phyloP scores from a whole-genome alignment of 768 basidiomycete species.

The Lentinus brumalis region DNA sequence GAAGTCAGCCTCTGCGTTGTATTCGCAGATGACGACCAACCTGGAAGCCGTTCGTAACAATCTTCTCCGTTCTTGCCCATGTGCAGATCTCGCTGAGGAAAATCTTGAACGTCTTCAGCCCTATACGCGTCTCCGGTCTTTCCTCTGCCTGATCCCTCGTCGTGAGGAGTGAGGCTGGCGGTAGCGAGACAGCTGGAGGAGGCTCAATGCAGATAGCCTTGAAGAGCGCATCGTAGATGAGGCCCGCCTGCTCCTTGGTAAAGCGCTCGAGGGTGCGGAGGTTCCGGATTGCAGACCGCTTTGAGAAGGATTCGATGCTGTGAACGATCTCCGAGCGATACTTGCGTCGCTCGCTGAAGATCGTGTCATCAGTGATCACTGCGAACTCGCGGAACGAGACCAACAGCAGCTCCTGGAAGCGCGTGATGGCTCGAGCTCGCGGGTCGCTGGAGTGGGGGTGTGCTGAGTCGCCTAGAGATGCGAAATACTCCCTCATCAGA shows the following conservation, averaged over 20 bases:
- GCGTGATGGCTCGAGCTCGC: constrained; percentile 88
- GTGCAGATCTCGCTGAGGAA: constrained; percentile 93
- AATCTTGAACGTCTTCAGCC: constrained; percentile 78
- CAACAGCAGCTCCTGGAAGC: constrained; percentile 95
- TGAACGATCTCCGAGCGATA: constrained; percentile 90
- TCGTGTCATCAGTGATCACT: constrained; percentile 93
- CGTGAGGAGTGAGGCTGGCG: constrained; percentile 52
- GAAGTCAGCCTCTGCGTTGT: background rate
- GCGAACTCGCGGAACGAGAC: constrained; percentile 98
- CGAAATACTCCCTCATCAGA: constrained; percentile 94
- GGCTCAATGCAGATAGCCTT: constrained; percentile 80
- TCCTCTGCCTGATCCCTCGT: constrained; percentile 64
- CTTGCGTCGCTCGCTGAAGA: constrained; percentile 79
- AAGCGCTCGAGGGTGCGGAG: constrained; percentile 79
- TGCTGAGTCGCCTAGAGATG: constrained; percentile 90
- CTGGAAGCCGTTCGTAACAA: constrained; percentile 91
- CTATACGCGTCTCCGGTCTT: constrained; percentile 88
- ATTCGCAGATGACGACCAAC: constrained; percentile 37
- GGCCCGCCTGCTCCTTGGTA: constrained; percentile 81
- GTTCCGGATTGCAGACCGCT: constrained; percentile 87
- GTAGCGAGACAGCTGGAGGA: constrained; percentile 50
- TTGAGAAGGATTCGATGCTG: constrained; percentile 92
- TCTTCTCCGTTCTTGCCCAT: constrained; percentile 93
- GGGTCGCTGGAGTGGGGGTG: constrained; percentile 89
- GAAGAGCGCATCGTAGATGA: constrained; percentile 92